phyloP scores from a whole-genome alignment of 2,329 filamentous ascomycete genomes.

The Dendrostoma leiphaemia region DNA sequence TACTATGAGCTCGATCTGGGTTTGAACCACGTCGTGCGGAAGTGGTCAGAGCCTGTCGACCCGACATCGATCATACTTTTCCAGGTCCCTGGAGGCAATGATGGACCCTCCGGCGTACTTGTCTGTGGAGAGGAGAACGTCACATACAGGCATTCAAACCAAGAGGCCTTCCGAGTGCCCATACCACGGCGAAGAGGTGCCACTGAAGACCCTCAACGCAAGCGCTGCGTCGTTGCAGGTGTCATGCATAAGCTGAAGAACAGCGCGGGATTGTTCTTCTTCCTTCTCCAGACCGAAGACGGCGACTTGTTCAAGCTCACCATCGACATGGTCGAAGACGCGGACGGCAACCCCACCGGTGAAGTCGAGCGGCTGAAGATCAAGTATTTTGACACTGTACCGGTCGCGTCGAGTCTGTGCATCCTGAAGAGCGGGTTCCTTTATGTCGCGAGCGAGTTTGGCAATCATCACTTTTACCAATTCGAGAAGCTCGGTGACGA shows the following conservation, averaged over 20 bases:
- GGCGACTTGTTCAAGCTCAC: slow-evolving; percentile 98
- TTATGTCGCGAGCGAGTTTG: slow-evolving; percentile 87
- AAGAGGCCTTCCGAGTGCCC: slow-evolving; percentile 82
- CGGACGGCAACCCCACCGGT: slow-evolving; percentile 72
- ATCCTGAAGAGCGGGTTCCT: slow-evolving; percentile 96
- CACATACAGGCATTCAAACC: slow-evolving; percentile 95
- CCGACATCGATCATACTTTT: slow-evolving; percentile 86
- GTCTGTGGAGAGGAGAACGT: slow-evolving; percentile 94
- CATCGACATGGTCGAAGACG: slow-evolving; percentile 84
- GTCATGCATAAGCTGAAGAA: slow-evolving; percentile 97
- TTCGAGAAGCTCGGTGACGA: slow-evolving; percentile 97
- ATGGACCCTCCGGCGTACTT: slow-evolving; percentile 91
- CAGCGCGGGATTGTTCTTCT: slow-evolving; percentile 86
- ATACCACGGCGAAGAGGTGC: slow-evolving; percentile 84
- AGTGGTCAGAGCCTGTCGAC: slow-evolving; percentile 94
- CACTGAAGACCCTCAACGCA: slow-evolving; percentile 88
- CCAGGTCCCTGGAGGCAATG: slow-evolving; percentile 89
- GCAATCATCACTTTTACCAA: slow-evolving; percentile 93
- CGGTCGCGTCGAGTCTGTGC: slow-evolving; percentile 80
- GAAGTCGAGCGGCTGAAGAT: slow-evolving; percentile 84
- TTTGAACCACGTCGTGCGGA: slow-evolving; percentile 93
- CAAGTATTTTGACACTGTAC: slow-evolving; percentile 97
- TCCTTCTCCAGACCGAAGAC: slow-evolving; percentile 92
- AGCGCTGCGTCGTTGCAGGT: slow-evolving; percentile 81
- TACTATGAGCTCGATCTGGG: slow-evolving; percentile 98